Percentiles rank a stretch among this genome's conserved stretches.
Conservation (phyloP, 805 yeast genomes). For the Ogataea paradorogensis region DNA sequence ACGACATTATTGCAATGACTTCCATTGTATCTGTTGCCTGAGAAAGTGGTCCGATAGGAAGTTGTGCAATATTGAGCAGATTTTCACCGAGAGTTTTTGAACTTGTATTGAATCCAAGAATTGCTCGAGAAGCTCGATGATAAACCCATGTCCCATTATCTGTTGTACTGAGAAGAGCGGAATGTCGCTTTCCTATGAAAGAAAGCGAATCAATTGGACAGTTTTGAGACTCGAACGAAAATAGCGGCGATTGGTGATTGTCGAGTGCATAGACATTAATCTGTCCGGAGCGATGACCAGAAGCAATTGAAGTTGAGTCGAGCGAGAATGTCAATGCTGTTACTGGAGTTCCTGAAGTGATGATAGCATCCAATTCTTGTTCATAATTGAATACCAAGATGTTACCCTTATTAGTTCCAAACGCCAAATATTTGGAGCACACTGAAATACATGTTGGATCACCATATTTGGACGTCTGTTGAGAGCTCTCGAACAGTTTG, state of each 20-base stretch:
- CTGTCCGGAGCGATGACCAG: slow-evolving; percentile 65
- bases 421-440: slow-evolving; percentile 42
- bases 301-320: slow-evolving; percentile 68
- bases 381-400: slow-evolving; percentile 66
- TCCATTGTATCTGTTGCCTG: slow-evolving; percentile 58
- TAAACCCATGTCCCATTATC: slow-evolving; percentile 53
- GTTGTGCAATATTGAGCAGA: slow-evolving; percentile 41
- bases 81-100: slow-evolving; percentile 41
- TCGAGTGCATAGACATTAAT: slow-evolving; percentile 66
- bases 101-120: slow-evolving; percentile 48
- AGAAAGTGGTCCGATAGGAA: slow-evolving; percentile 59
- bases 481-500: slow-evolving; percentile 11
- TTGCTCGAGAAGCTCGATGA: slow-evolving; percentile 61
- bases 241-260: slow-evolving; percentile 28
- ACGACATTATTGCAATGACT: slow-evolving; percentile 57
- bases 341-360: slow-evolving; percentile 41
- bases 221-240: slow-evolving; percentile 30
- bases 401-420: slow-evolving; percentile 72
- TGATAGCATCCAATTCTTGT: slow-evolving; percentile 47
- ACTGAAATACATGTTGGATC: slow-evolving; percentile 45
- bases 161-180: slow-evolving; percentile 58
- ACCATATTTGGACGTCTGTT: slow-evolving; percentile 38
- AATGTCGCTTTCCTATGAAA: slow-evolving; percentile 49
- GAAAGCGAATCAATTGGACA: slow-evolving; percentile 40
- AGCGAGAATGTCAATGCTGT: slow-evolving; percentile 56